A percentile compares a stretch with the other conserved stretches of the same genome.
Evolutionary conservation across 2,329 filamentous ascomycete genomes (phyloP).

Genomic region (Beauveria sp.): DNA sequence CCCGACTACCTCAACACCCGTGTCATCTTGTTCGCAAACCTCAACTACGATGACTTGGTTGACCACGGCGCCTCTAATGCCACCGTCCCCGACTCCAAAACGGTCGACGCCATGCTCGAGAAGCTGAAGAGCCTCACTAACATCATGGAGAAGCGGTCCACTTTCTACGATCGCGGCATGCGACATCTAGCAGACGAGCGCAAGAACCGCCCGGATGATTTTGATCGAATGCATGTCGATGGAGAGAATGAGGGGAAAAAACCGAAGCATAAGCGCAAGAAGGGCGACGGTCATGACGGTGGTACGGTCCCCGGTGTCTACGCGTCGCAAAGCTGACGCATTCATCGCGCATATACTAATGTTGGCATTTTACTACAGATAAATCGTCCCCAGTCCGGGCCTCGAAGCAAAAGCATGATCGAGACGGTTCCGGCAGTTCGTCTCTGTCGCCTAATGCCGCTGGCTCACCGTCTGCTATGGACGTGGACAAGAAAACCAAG

Average conservation of each 20-base stretch:
- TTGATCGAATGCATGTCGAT: slow-evolving; percentile 37
- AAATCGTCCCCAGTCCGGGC: slow-evolving; percentile 48
- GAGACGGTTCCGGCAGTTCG: slow-evolving; percentile 50
- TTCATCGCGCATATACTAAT: background rate
- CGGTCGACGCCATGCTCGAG: slow-evolving; percentile 55
- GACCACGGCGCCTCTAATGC: slow-evolving; percentile 51
- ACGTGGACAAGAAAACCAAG: slow-evolving; percentile 45
- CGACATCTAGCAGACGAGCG: slow-evolving; percentile 58
- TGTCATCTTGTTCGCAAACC: slow-evolving; percentile 49
- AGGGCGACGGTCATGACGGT: slow-evolving; percentile 36
- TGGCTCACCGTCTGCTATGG: slow-evolving; percentile 47
- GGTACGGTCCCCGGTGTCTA: background rate
- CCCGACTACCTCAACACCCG: slow-evolving; percentile 61
- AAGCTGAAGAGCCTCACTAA: slow-evolving; percentile 57
- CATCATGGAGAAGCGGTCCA: slow-evolving; percentile 58
- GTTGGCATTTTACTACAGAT: slow-evolving; percentile 27
- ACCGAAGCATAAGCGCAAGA: slow-evolving; percentile 71
- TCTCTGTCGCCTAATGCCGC: slow-evolving; percentile 50
- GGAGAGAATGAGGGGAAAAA: slow-evolving; percentile 47
- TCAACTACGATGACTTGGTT: slow-evolving; percentile 62
- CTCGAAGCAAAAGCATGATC: slow-evolving; percentile 43
- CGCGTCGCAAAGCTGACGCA: background rate
- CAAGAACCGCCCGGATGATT: slow-evolving; percentile 53
- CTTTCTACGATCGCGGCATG: slow-evolving; percentile 66
- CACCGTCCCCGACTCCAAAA: slow-evolving; percentile 55